Base-by-base conservation (phyloP, 192 early-diverging fungal genomes). In the Rhizophagus prolifer region DNA sequence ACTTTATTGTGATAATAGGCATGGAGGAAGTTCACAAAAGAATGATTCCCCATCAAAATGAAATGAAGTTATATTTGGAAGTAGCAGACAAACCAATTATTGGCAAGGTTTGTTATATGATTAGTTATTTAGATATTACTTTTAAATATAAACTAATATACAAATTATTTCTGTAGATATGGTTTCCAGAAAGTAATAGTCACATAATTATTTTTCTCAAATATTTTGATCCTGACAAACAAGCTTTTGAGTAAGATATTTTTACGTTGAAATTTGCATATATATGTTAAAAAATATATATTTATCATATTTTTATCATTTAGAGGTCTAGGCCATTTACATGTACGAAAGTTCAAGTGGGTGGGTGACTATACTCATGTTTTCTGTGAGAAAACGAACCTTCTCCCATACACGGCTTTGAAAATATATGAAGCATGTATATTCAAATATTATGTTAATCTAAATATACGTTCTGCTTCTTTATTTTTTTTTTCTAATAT, bases 191-290 rank as follows among this genome's bases (percentile, higher is more conserved):
- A 67, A 65, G 75, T 31, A 81, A 38, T 38, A 6, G 74, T 13
- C 74, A 80, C 12, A 84, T 90, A 44, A 82, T 97, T 71, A 79
- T 99, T 19, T 96, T 96, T 78, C 78, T 96, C 58, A 98, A 98
- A 83, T 89, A 90, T 75, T 98, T 92, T 78, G 90, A 96, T 73
- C 93, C 92, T 0, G 73, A 79, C 1, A 84, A 78, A 3, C 82
- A 83, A 21, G 82, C 59, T 30, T 83, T 99, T 73, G 80, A 87
- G 87, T 92, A 85, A 81, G 85, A 74, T 7, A 8, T 0, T 62
- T 73, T 23, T 59, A 70, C 36, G 76, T 46, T 44, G 10, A 44
- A 38, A 19, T 31, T 30, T 61, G 0, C 44, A 30, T 9, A 38
- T 44, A 12, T 3, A 44, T 44, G 31, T 4, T 4, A 34, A 34